These are phyloP conservation scores for Zygotorulaspora florentina DNA, from an alignment of 805 yeast genomes.

Conservation along the genomic window DNA sequence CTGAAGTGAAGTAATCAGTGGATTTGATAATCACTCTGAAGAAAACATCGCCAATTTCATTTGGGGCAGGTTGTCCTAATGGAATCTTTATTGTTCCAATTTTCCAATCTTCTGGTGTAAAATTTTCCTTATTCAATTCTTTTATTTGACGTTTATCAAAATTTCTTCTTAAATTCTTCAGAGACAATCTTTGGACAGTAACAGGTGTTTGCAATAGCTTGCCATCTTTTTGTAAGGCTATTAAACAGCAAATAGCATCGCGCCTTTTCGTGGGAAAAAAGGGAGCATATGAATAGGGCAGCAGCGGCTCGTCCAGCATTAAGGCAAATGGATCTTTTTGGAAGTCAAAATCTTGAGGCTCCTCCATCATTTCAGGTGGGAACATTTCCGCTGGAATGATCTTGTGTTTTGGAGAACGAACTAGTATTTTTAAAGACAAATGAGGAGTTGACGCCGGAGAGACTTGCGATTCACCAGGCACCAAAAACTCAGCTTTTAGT, in stretches of 20 bases:
- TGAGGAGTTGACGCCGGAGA: slow-evolving; percentile 73
- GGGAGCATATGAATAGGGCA: slow-evolving; percentile 69
- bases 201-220: slow-evolving; percentile 68
- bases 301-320: slow-evolving; percentile 61
- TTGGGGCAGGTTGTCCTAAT: slow-evolving; percentile 74
- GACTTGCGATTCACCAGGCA: slow-evolving; percentile 76
- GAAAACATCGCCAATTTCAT: slow-evolving; percentile 55
- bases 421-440: slow-evolving; percentile 67
- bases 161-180: slow-evolving; percentile 26
- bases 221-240: slow-evolving; percentile 71
- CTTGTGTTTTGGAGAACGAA: slow-evolving; percentile 69
- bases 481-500: slow-evolving; percentile 66
- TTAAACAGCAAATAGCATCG: slow-evolving; percentile 60
- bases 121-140: slow-evolving; percentile 33
- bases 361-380: slow-evolving; percentile 38
- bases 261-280: slow-evolving; percentile 59
- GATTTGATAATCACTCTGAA: slow-evolving; percentile 70
- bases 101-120: slow-evolving; percentile 37
- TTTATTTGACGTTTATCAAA: slow-evolving; percentile 31
- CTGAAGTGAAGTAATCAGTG: slow-evolving; percentile 77
- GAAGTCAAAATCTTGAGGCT: slow-evolving; percentile 59
- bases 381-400: slow-evolving; percentile 41
- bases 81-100: slow-evolving; percentile 76
- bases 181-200: slow-evolving; percentile 26
- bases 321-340: slow-evolving; percentile 67